A percentile compares a stretch with the other conserved stretches of the same genome.
These are phyloP conservation scores for Populus simonii DNA, from an alignment of 345 rosid species.

Conservation along the genomic window DNA sequence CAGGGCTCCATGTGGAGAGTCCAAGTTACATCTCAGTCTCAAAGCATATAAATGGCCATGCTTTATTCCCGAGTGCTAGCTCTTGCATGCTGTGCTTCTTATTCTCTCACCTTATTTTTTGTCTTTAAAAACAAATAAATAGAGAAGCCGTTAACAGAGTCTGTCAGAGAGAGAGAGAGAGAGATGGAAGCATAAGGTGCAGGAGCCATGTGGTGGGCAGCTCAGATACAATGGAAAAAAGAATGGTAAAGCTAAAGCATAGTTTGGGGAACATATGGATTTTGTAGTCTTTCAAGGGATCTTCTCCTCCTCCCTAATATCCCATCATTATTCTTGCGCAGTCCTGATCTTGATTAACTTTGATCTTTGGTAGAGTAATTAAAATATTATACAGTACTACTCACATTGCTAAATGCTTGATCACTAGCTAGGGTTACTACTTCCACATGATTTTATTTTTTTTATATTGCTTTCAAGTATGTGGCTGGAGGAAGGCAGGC, in stretches of 20 bases:
- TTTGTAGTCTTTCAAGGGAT: constrained; percentile 88
- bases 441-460: too few species aligned
- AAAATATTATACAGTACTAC: constrained; percentile 1
- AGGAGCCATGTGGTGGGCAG: constrained; percentile 64
- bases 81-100: constrained; percentile 1
- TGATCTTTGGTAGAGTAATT: background rate
- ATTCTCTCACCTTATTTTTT: constrained; percentile 19
- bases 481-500: background rate
- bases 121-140: background rate
- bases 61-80: constrained; percentile 41
- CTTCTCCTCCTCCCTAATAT: constrained; percentile 41
- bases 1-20: constrained; percentile 53
- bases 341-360: constrained; percentile 13
- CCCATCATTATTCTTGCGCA: constrained; percentile 43
- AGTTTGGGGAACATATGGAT: constrained; percentile 64
- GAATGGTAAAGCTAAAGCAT: constrained; percentile 31
- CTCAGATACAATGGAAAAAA: constrained; percentile 24
- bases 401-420: background rate
- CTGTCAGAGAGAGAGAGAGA: background rate
- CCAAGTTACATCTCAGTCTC: constrained; percentile 20
- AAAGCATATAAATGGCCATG: constrained; percentile 24
- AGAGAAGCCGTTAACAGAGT: constrained; percentile 21
- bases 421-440: background rate
- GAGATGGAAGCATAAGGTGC: background rate
- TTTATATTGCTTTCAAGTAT: background rate